Base-by-base conservation (phyloP, 371 early-diverging fungal species). In the Vittaforma corneae region DNA sequence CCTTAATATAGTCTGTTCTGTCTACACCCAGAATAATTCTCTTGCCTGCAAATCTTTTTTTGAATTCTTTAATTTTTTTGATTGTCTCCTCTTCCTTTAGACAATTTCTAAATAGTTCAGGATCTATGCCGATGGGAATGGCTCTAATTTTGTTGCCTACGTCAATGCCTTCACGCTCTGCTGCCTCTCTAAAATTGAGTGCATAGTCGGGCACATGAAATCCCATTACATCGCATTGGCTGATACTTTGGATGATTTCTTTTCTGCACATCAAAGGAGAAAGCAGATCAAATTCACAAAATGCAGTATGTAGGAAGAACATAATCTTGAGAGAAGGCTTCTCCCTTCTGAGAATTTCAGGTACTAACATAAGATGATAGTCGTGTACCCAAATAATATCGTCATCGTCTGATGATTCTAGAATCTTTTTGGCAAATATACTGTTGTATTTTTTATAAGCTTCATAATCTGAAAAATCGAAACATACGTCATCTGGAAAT, bases 341-440 rank as follows among this genome's bases (percentile, higher is more conserved):
- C 38, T 76, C 73, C 5, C 74, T 77, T 24, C 87, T 80, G 40
- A 98, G 75, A 82, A 95, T 80, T 16, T 81, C 78, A 18, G 97
- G 96, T 34, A 97, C 81, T 40, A 95, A 80, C 91, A 97, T 91
- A 54, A 97, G 78, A 75, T 99, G 99, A 79, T 97, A 97, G 79
- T 97, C 97, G 62, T 98, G 97, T n/a, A 97, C 87, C 93, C 96
- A 95, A 38, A 98, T 86, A 42, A 94, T 79, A 79, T 93, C 96
- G 38, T 88, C 91, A 58, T 93, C 91, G 66, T 87, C 72, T 1
- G 87, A 83, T 56, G 85, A 82, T 30, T 85, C 83, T 4, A 81
- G 77, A 62, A 97, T 82, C 2, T 88, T 85, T 57, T 88, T 85
- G 32, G 91, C 89, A 82, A 97, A 94, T 28, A 84, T 81, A 47